These are phyloP conservation scores for Kewa caespitosa DNA, from an alignment of 179 eudicot species.

Conservation along the genomic window DNA sequence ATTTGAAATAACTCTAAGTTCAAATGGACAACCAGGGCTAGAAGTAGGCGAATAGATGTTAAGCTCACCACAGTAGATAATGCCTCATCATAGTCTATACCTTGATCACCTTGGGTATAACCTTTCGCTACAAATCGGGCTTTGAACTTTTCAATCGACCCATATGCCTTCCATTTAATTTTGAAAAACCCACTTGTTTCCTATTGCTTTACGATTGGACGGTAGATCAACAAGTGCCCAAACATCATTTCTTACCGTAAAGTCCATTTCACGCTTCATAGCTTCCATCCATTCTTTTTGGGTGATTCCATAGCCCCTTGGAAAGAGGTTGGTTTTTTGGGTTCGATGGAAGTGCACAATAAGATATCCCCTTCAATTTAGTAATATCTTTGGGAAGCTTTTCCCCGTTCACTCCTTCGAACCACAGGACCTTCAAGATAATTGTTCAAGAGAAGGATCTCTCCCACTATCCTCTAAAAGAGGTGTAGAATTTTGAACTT, in stretches of 20 bases:
- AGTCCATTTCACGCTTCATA: neutral
- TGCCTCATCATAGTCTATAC: slow-evolving; percentile 16
- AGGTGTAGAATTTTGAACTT: neutral
- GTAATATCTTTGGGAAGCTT: neutral
- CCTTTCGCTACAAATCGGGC: slow-evolving; percentile 18
- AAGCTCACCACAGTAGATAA: slow-evolving; percentile 14
- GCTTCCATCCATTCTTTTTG: neutral
- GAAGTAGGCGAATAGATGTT: neutral
- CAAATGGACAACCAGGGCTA: slow-evolving; percentile 6
- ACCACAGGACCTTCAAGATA: neutral
- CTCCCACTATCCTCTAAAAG: neutral
- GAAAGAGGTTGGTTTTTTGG: neutral
- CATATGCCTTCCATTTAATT: no score
- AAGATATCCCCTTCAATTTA: neutral
- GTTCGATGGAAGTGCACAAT: neutral
- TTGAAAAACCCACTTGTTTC: no score
- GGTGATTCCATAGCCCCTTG: neutral
- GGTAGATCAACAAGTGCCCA: neutral
- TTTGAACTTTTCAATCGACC: neutral
- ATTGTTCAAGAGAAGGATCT: neutral
- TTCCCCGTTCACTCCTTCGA: neutral
- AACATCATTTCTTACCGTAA: neutral
- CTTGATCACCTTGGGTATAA: slow-evolving; percentile 7
- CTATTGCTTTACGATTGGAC: neutral
- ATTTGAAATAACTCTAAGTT: slow-evolving; percentile 11